Percentiles rank a stretch among this genome's conserved stretches.
These are phyloP conservation scores for Cucumis hystrix DNA, from an alignment of 306 rosid species.

Conservation along the genomic window DNA sequence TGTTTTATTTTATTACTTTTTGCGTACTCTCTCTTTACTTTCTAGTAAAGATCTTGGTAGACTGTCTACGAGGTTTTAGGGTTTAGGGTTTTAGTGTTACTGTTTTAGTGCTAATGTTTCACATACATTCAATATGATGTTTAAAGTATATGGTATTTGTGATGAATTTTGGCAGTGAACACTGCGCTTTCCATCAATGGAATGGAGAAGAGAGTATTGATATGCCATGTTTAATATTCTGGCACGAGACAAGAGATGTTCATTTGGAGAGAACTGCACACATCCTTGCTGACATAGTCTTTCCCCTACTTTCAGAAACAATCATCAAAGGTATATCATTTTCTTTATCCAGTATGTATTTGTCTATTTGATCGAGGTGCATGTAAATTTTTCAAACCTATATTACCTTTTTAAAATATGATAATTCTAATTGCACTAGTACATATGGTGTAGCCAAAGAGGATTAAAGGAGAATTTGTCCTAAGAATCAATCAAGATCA, in stretches of 20 bases:
- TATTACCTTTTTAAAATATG: neutral
- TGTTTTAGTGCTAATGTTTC: neutral
- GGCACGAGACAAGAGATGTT: conserved; percentile 16
- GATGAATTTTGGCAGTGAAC: conserved; percentile 49
- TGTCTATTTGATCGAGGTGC: neutral
- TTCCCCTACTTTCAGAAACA: conserved; percentile 56
- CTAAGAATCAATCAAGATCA: too few species aligned
- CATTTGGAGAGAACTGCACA: conserved; percentile 29
- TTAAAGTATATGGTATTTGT: conserved; percentile 5
- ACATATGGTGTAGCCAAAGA: neutral
- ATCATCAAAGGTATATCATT: conserved; percentile 60
- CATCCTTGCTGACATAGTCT: conserved; percentile 39
- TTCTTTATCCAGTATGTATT: neutral
- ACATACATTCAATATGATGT: neutral
- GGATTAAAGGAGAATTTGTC: too few species aligned
- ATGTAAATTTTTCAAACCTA: neutral
- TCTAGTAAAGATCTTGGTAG: neutral
- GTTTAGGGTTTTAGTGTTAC: too few species aligned
- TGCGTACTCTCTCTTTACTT: neutral
- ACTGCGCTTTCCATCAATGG: conserved; percentile 30
- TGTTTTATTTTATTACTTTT: too few species aligned
- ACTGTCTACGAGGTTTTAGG: neutral
- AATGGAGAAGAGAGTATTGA: conserved; percentile 12
- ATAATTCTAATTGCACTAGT: neutral
- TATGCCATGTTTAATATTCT: conserved; percentile 61